Evolutionary conservation across 2,329 filamentous ascomycete species (phyloP), one percentile per base, ranked within the genome.

Genomic region (Raffaelea arxii): DNA sequence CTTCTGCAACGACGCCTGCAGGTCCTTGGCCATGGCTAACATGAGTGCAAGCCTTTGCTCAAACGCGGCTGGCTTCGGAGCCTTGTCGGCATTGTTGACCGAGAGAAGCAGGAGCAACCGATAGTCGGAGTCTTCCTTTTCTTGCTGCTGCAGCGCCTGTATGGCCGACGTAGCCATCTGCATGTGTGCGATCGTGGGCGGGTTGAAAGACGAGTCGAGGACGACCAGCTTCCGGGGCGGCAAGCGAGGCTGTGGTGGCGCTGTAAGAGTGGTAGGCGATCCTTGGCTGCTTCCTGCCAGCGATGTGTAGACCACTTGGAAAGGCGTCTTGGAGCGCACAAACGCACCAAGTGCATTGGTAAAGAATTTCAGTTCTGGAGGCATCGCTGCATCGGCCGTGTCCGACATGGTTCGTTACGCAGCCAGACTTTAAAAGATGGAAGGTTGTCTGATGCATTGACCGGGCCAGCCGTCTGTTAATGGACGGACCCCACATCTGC

Each of bases 11-110:
- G 53, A 51, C 4, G 48, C 46, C 3, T 70, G 61, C 25, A 78
- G 54, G 1, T 84, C 81, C 42, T 66, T 60, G 3, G 80, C 82
- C 53, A 90, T 82, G 0, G 76, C 63, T 21, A 77, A 73, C 82
- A 91, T 89, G 71, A 91, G 79, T 6, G 72, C 71, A 25, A 91
- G 64, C 5, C 86, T 69, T 46, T 84, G 70, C 37, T 76, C 75
- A 54, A 89, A 86, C 3, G 72, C 66, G 0, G 83, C 84, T 1
- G 86, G 82, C 50, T 77, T 78, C 6, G 80, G 73, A 10, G 72
- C 70, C 62, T 83, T 83, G 56, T 84, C 80, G 3, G 80, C 80
- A 55, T 84, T 84, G 49, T 79, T 74, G 25, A 78, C 74, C 0
- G 79, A 71, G 12, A 84, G 69, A 2, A 84, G 65, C 1, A 84